Conservation (phyloP, 352 stramenopile genomes). For the Pythium dissotocum region DNA sequence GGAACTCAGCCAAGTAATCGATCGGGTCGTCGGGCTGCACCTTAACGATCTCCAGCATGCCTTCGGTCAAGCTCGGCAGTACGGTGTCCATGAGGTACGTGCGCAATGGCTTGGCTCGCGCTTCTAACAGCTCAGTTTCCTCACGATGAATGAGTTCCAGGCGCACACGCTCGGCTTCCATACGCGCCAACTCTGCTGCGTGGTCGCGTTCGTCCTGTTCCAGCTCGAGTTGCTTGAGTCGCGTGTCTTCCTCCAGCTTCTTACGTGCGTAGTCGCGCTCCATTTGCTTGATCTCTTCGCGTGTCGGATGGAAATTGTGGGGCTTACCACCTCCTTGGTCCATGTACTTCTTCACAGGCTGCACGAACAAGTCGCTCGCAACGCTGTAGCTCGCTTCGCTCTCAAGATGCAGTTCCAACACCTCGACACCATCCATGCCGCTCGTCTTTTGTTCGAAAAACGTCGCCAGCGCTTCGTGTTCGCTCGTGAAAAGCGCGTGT, state of each 20-base stretch:
- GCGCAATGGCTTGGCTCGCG: constrained; percentile 74
- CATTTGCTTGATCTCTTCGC: constrained; percentile 54
- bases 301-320: constrained; percentile 84
- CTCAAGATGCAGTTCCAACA: constrained; percentile 60
- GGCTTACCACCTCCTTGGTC: constrained; percentile 67
- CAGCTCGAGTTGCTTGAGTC: constrained; percentile 32
- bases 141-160: constrained; percentile 77
- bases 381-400: constrained; percentile 44
- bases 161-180: constrained; percentile 57
- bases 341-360: constrained; percentile 70
- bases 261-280: constrained; percentile 47
- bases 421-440: constrained; percentile 44
- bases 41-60: constrained; percentile 88
- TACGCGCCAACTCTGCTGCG: constrained; percentile 38
- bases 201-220: constrained; percentile 64
- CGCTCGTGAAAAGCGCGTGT: constrained; percentile 46
- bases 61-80: constrained; percentile 79
- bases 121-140: constrained; percentile 79
- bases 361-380: constrained; percentile 39
- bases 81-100: constrained; percentile 87
- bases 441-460: constrained; percentile 63
- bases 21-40: constrained; percentile 85
- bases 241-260: constrained; percentile 44
- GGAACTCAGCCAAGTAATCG: constrained; percentile 86
- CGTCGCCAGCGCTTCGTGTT: constrained; percentile 49